phyloP scores from a whole-genome alignment of 345 rosid genomes.

The Eucalyptus cladocalyx region DNA sequence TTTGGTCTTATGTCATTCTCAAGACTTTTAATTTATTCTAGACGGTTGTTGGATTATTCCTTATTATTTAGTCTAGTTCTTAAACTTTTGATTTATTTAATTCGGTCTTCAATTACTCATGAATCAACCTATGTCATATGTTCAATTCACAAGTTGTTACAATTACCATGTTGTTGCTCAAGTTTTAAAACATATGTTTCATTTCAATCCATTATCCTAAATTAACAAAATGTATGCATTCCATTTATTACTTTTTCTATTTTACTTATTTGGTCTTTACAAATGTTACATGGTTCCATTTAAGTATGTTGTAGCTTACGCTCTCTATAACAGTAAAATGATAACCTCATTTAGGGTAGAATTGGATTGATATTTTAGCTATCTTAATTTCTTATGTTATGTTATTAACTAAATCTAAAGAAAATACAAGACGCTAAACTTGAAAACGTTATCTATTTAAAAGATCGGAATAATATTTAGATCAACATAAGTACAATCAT shows the following conservation, averaged over 20 bases:
- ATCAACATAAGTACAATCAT: no score
- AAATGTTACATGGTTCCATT: neutral
- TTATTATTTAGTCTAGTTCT: rapidly evolving
- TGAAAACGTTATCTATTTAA: neutral
- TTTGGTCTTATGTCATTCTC: rapidly evolving
- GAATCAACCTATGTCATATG: neutral
- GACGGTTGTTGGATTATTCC: rapidly evolving
- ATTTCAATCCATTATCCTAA: neutral
- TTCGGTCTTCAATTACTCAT: rapidly evolving
- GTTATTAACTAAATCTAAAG: neutral
- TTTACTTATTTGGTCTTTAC: neutral
- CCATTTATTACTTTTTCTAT: neutral
- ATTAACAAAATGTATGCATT: neutral
- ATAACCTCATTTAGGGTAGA: neutral
- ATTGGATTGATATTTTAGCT: neutral
- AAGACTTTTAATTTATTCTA: neutral
- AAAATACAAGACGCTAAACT: neutral
- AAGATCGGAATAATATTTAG: no score
- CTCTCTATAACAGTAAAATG: no score
- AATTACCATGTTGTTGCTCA: neutral
- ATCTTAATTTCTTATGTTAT: no score
- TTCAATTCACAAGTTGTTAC: neutral
- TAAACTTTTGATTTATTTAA: neutral
- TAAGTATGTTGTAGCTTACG: neutral
- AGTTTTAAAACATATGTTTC: neutral